Conservation (phyloP, 768 basidiomycete species). For the Solioccasus polychromus region DNA sequence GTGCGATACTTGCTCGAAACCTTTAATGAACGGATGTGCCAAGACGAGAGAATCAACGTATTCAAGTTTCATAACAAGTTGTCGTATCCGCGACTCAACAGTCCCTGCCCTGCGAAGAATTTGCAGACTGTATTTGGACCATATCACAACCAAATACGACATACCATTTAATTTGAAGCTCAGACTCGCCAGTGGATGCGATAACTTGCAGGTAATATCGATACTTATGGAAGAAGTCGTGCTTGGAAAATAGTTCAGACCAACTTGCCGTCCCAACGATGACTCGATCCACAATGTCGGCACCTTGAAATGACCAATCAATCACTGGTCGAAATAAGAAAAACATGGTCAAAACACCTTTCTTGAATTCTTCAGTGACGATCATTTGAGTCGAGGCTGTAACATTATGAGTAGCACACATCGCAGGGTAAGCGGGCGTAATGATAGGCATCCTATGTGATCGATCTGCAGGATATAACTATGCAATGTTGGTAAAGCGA, state of each 20-base stretch:
- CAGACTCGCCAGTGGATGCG: conserved; percentile 79
- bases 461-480: conserved; percentile 89
- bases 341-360: conserved; percentile 47
- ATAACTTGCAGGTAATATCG: conserved; percentile 95
- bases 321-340: not conserved
- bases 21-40: conserved; percentile 94
- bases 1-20: conserved; percentile 83
- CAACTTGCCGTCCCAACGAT: conserved; percentile 80
- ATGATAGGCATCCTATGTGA: conserved; percentile 99
- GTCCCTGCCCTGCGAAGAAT: conserved; percentile 70
- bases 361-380: conserved; percentile 93
- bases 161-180: conserved; percentile 93
- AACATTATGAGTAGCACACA: conserved; percentile 99
- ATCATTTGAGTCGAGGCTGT: conserved; percentile 94
- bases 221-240: conserved; percentile 97
- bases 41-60: conserved; percentile 87
- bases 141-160: conserved; percentile 17
- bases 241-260: conserved; percentile 92
- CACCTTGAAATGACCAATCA: conserved; percentile 50
- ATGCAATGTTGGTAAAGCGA: conserved; percentile 3
- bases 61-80: conserved; percentile 97
- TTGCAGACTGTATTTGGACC: conserved; percentile 12
- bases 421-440: conserved; percentile 97
- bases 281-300: conserved; percentile 91
- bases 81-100: conserved; percentile 95